These are phyloP conservation scores for Trichoderma citrinoviride DNA, from an alignment of 2,329 filamentous ascomycete genomes.

Conservation along the genomic window DNA sequence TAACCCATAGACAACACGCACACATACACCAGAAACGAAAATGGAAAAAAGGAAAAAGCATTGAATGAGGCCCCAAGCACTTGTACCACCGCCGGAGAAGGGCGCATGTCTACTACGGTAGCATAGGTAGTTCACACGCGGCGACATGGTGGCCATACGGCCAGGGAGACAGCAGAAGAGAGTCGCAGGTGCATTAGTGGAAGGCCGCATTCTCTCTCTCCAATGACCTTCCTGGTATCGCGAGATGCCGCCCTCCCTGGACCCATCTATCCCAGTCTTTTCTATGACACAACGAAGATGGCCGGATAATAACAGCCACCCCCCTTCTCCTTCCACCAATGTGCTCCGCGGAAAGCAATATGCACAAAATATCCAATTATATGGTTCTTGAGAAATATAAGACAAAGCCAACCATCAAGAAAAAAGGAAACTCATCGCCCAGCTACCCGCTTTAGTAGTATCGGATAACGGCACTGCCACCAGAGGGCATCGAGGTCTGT, in stretches of 20 bases:
- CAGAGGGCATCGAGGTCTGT: conserved; percentile 44
- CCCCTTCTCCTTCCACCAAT: background rate
- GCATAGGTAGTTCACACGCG: conserved; percentile 10
- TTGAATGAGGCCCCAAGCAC: conserved; percentile 6
- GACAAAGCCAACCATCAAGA: background rate
- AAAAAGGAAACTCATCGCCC: conserved; percentile 17
- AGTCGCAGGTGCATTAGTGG: conserved; percentile 14
- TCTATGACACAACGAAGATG: background rate
- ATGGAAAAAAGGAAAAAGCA: conserved; percentile 9
- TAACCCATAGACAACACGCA: conserved; percentile 18
- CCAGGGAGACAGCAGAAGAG: conserved; percentile 9
- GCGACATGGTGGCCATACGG: background rate
- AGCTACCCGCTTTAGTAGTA: conserved; percentile 39
- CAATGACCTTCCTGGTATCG: conserved; percentile 13
- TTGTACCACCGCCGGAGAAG: background rate
- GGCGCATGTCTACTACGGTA: background rate
- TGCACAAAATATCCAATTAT: conserved; percentile 38
- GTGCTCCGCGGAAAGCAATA: conserved; percentile 32
- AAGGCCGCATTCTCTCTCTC: background rate
- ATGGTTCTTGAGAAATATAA: conserved; percentile 24
- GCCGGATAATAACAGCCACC: background rate
- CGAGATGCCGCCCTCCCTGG: background rate
- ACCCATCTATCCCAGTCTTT: background rate
- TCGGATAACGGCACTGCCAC: conserved; percentile 44
- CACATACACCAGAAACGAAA: no score